Conservation (phyloP, 176 grass and related monocot genomes). For the Oryza coarctata region DNA sequence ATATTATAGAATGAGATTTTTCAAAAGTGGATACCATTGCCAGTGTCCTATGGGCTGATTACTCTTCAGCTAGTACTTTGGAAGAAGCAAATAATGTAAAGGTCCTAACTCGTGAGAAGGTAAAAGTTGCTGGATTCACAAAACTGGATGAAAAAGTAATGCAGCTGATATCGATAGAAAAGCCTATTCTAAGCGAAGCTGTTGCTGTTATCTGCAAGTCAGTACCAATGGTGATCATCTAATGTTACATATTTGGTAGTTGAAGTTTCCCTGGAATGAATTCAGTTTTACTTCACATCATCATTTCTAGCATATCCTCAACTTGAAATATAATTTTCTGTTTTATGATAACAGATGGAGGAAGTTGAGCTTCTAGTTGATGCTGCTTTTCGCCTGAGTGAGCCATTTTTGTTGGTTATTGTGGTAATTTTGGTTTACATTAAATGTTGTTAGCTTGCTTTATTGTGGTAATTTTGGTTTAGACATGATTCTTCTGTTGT, state of each 20-base stretch:
- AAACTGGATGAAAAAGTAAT: constrained; percentile 66
- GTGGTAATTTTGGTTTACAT: constrained; percentile 81
- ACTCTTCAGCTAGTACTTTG: constrained; percentile 41
- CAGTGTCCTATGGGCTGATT: constrained; percentile 37
- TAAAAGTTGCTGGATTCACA: constrained; percentile 79
- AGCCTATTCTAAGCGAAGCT: constrained; percentile 69
- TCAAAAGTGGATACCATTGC: constrained; percentile 37
- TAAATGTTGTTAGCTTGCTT: constrained; percentile 36
- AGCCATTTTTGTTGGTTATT: constrained; percentile 99
- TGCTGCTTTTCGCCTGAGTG: constrained; percentile 85
- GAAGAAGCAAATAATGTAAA: constrained; percentile 50
- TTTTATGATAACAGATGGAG: constrained; percentile 83
- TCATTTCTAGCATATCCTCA: constrained; percentile 40
- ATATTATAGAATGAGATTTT: constrained; percentile 62
- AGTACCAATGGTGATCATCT: constrained; percentile 98
- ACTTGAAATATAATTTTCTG: constrained; percentile 55
- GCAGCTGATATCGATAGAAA: constrained; percentile 69
- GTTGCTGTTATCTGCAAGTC: constrained; percentile 77
- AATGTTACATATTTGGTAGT: constrained; percentile 99
- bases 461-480: constrained; percentile 84
- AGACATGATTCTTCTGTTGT: constrained; percentile 13
- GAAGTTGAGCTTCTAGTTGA: constrained; percentile 90
- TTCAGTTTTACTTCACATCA: constrained; percentile 43
- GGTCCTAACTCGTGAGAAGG: constrained; percentile 48
- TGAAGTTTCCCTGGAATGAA: constrained; percentile 72